Evolutionary conservation across 371 early-diverging fungal species (phyloP).

Genomic region (Apophysomyces elegans): DNA sequence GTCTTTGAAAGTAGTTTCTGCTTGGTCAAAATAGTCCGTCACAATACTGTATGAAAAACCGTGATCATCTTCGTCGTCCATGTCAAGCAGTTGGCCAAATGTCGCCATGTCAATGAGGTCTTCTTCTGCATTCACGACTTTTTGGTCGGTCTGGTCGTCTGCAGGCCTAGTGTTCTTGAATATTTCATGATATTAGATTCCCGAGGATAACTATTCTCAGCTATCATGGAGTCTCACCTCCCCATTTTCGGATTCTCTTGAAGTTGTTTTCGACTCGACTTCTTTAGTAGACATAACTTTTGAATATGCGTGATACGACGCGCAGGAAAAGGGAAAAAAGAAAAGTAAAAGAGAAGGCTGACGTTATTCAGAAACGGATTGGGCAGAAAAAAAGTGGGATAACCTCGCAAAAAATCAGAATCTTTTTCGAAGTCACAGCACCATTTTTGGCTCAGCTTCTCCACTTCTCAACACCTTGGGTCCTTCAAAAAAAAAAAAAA

Average conservation of each 20-base stretch:
- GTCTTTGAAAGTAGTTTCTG: slow-evolving; percentile 66
- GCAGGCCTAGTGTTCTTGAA: background rate
- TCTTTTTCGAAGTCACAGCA: slow-evolving; percentile 9
- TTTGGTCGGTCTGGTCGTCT: slow-evolving; percentile 14
- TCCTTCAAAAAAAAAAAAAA: background rate
- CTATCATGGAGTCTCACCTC: slow-evolving; percentile 1
- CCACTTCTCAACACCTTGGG: background rate
- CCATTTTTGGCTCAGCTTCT: background rate
- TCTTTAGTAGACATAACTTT: background rate
- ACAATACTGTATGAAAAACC: slow-evolving; percentile 77
- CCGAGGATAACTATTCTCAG: background rate
- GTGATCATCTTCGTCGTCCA: slow-evolving; percentile 83
- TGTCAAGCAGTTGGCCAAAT: slow-evolving; percentile 81
- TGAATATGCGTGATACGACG: slow-evolving; percentile 2
- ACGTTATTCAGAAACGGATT: slow-evolving; percentile 1
- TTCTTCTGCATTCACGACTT: slow-evolving; percentile 42
- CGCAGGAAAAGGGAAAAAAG: background rate
- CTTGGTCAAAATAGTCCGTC: slow-evolving; percentile 77
- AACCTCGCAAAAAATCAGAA: slow-evolving; percentile 8
- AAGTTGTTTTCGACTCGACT: background rate
- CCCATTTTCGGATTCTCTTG: background rate
- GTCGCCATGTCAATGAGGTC: slow-evolving; percentile 74
- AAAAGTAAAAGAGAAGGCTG: background rate
- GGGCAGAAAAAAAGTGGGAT: background rate
- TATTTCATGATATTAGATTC: background rate